phyloP scores from a whole-genome alignment of 352 stramenopile species.

The Peronospora farinosa region DNA sequence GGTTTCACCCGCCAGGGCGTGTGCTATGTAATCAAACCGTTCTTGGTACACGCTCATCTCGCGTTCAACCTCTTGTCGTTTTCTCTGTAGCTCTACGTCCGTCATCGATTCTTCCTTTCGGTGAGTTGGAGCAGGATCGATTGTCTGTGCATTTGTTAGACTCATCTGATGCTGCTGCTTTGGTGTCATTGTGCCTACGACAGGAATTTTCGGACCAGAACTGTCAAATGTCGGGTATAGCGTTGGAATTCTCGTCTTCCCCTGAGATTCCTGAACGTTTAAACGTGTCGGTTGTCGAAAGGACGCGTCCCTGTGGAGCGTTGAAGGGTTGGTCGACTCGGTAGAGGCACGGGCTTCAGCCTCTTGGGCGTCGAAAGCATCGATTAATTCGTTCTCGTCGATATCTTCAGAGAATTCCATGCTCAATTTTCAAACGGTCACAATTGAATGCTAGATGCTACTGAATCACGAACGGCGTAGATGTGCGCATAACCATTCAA shows the following conservation, averaged over 20 bases:
- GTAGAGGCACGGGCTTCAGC: slow-evolving; percentile 2
- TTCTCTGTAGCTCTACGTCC: slow-evolving; percentile 19
- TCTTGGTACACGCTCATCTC: slow-evolving; percentile 41
- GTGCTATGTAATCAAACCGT: slow-evolving; percentile 53
- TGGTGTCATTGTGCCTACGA: slow-evolving; percentile 1
- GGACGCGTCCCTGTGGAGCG: not conserved
- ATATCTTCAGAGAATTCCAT: slow-evolving; percentile 20
- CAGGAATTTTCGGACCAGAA: slow-evolving; percentile 1
- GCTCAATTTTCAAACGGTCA: slow-evolving; percentile 1
- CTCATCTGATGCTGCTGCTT: not conserved
- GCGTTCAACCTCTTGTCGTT: slow-evolving; percentile 31
- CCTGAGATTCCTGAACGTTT: slow-evolving; percentile 5
- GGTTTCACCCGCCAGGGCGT: slow-evolving; percentile 54
- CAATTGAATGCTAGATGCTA: slow-evolving; percentile 9
- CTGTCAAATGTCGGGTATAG: slow-evolving; percentile 30
- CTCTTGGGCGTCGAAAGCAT: slow-evolving; percentile 50
- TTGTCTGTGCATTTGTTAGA: not conserved
- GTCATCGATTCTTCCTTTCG: slow-evolving; percentile 10
- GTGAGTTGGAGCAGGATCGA: not conserved
- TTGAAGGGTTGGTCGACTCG: not conserved
- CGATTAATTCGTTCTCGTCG: slow-evolving; percentile 53
- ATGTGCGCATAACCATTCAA: slow-evolving; percentile 12
- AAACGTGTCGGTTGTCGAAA: slow-evolving; percentile 6
- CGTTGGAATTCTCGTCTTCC: slow-evolving; percentile 1
- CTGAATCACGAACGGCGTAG: not conserved